Evolutionary conservation across 306 rosid species (phyloP), one percentile per base, ranked within the genome.

Genomic region (Vicia villosa): DNA sequence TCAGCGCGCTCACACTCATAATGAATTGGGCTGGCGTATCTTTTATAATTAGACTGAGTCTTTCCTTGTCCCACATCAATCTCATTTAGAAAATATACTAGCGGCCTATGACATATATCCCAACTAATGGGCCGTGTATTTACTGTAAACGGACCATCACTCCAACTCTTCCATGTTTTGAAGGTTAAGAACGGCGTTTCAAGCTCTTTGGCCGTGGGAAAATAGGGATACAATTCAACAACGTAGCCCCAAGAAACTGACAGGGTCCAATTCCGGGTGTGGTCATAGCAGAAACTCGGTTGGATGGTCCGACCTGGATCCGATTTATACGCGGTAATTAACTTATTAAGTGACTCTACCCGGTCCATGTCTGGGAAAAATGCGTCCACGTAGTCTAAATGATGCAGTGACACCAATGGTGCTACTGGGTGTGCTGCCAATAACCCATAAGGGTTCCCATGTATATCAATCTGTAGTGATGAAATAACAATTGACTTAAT

Each of bases 371-470:
- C 73, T 1, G 94, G 94, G 72, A 85, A 91, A 28, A 91, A 50
- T 5, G 91, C 79, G 1, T 68, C 70, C 30, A 89, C 73, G 28
- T 83, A 74, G 67, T 89, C 94, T 0, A 91, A 71, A 66, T 91
- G 97, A 77, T 91, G 97, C 16, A 91, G 78, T 0, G 97, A 87
- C 3, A 89, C 95, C 17, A 91, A 46, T 3, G 96, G 96, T 13
- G 85, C 91, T 22, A 81, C 36, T 2, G 96, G 96, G 66, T 89
- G 97, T 4, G 96, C 82, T 10, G 96, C 87, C 14, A 92, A 45
- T 8, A 89, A 36, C 2, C 96, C 97, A 6, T 85, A 89, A 0
- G 91, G 85, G 52, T 14, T 79, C 5, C 96, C 95, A 12, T 83
- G 80, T 46, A 92, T 77, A 54, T 92, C 96, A 21, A 84, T 67